Conservation (phyloP, 2,329 filamentous ascomycete genomes). For the Pyricularia sp. region DNA sequence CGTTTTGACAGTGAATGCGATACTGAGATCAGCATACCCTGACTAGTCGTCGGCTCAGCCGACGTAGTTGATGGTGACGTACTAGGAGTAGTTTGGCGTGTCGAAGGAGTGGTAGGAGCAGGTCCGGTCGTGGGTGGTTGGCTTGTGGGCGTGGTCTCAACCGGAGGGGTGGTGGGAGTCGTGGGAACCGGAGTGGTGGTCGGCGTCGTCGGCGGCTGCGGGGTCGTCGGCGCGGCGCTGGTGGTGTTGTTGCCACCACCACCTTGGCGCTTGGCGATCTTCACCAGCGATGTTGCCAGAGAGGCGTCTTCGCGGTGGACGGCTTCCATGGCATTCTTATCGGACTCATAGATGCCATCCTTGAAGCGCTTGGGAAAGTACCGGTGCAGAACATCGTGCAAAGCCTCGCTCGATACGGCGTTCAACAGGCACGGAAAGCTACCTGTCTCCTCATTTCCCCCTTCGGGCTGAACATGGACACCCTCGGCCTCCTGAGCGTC, state of each 20-base stretch:
- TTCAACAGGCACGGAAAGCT: constrained; percentile 13
- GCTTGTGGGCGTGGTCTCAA: constrained; percentile 13
- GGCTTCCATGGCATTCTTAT: constrained; percentile 52
- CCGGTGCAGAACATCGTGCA: constrained; percentile 59
- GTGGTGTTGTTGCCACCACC: constrained; percentile 22
- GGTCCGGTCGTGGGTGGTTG: constrained; percentile 12
- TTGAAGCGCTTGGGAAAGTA: constrained; percentile 55
- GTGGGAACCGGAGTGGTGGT: constrained; percentile 13
- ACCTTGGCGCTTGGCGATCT: constrained; percentile 53
- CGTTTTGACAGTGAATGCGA: background rate
- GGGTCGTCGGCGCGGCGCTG: constrained; percentile 10
- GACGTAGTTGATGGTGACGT: constrained; percentile 12
- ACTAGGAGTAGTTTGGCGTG: constrained; percentile 16
- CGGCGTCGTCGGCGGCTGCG: constrained; percentile 8
- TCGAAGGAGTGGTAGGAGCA: constrained; percentile 16
- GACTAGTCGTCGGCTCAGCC: constrained; percentile 1
- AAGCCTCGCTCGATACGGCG: constrained; percentile 21
- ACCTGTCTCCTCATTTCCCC: background rate
- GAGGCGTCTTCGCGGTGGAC: constrained; percentile 51
- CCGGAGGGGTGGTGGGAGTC: constrained; percentile 8
- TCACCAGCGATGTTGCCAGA: constrained; percentile 52
- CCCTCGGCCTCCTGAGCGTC: background rate
- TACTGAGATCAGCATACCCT: constrained; percentile 1
- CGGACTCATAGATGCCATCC: constrained; percentile 59
- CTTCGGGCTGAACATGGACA: background rate